Evolutionary conservation across 345 rosid species (phyloP).

Genomic region (Linum tenue): DNA sequence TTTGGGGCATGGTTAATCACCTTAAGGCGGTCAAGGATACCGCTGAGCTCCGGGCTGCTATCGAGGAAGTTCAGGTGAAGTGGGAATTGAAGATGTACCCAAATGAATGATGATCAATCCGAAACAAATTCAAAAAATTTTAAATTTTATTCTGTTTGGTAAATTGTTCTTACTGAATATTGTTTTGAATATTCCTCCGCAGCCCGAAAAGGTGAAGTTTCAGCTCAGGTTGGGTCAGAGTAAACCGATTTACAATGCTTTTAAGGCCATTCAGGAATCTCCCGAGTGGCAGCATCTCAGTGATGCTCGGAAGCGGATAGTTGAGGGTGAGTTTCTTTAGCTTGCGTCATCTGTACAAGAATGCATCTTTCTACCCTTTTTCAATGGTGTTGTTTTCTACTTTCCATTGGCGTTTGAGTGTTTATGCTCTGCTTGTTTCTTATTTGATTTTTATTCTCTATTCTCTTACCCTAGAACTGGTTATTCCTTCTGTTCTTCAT

Average conservation of each 20-base stretch:
- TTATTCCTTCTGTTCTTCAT: neutral
- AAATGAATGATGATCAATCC: neutral
- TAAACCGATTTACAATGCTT: slow-evolving; percentile 65
- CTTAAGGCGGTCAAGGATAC: slow-evolving; percentile 84
- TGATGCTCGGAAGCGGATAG: slow-evolving; percentile 64
- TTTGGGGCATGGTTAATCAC: slow-evolving; percentile 75
- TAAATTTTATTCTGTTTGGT: neutral
- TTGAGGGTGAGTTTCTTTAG: slow-evolving; percentile 42
- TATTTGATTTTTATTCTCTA: neutral
- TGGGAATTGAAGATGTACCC: too few species aligned
- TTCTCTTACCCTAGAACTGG: neutral
- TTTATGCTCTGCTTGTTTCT: neutral
- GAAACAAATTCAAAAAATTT: neutral
- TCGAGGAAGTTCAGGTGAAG: slow-evolving; percentile 84
- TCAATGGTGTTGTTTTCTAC: neutral
- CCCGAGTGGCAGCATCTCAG: slow-evolving; percentile 51
- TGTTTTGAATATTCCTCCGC: slow-evolving; percentile 16
- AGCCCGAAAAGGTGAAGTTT: slow-evolving; percentile 78
- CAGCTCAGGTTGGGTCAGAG: slow-evolving; percentile 70
- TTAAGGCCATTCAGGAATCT: slow-evolving; percentile 60
- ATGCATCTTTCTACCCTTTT: neutral
- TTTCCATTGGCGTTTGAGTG: neutral
- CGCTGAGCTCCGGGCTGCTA: slow-evolving; percentile 77
- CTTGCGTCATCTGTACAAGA: neutral
- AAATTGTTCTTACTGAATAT: slow-evolving; percentile 9